phyloP scores from a whole-genome alignment of 1,284 basidiomycete genomes.

The Pseudozyma sp. region DNA sequence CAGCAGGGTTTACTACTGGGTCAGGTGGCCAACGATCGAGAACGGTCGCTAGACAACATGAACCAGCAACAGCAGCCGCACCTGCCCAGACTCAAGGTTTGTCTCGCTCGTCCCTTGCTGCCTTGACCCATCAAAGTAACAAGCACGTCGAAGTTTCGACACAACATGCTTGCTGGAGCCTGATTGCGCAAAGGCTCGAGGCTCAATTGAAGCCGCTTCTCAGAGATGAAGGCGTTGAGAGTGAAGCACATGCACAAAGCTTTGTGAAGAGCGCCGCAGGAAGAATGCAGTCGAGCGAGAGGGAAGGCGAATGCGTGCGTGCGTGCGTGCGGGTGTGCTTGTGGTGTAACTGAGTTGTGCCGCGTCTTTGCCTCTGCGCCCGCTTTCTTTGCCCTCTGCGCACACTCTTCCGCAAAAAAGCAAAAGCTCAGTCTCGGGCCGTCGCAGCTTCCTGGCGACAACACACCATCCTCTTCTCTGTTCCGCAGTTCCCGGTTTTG shows the following conservation, averaged over 20 bases:
- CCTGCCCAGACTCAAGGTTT: too few relatives aligned
- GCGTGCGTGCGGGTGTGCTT: neutral
- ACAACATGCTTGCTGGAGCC: too few relatives aligned
- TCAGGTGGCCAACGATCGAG: constrained; percentile 16
- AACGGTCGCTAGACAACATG: neutral
- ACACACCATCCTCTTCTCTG: constrained; percentile 31
- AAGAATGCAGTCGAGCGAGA: too few relatives aligned
- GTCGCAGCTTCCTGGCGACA: neutral
- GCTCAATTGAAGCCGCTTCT: too few relatives aligned
- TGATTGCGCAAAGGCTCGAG: too few relatives aligned
- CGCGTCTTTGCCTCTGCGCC: constrained; percentile 14
- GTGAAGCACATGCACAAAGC: too few relatives aligned
- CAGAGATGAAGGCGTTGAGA: too few relatives aligned
- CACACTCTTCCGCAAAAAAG: neutral
- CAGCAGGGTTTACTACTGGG: constrained; percentile 2
- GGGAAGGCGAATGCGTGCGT: neutral
- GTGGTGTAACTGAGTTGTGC: neutral
- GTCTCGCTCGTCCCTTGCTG: neutral
- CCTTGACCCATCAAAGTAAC: too few relatives aligned
- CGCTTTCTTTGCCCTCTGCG: neutral
- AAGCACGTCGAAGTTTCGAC: too few relatives aligned
- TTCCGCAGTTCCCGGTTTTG: constrained; percentile 47
- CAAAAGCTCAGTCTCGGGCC: constrained; percentile 16
- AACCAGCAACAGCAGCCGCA: too few relatives aligned
- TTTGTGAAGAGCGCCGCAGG: too few relatives aligned